Evolutionary conservation across 768 basidiomycete species (phyloP), one percentile per base, ranked within the genome.

Genomic region (Cystofilobasidium ferigula): DNA sequence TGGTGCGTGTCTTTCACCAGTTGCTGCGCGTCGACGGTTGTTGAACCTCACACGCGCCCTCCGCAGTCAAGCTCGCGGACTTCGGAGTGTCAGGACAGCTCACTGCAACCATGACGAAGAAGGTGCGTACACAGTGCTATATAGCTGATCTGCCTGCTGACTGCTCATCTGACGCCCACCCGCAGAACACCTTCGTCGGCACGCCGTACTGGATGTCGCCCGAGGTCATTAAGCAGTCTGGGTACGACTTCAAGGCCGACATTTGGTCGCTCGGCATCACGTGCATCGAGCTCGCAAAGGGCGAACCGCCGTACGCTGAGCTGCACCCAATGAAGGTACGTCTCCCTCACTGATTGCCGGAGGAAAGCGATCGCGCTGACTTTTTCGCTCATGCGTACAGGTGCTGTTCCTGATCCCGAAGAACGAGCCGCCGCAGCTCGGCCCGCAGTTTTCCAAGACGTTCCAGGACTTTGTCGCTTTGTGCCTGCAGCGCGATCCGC

Each of bases 151-250:
- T 42, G 22, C 40, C 14, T 18, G 22, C 42, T 35, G 28, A 40
- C n/a, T 22, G 38, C 4, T 5, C 32, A 16, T 6, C 22, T n/a
- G 7, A 14, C 45, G 1, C 58, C 47, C n/a, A 6, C n/a, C 7
- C 43, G 51, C 40, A 68, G 66, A 68, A 63, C 36, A 51, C 64
- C 40, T 72, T 71, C 48, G 71, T 72, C 54, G 73, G 73, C 5
- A 74, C 94, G 22, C 94, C 94, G 3, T 99, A 98, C 74, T 99
- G 95, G 95, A 99, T 99, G 95, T 91, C 90, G 9, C 95, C 95
- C 8, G 95, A 99, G 74, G 93, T 98, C 28, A 99, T 99, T 80
- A 98, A 98, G 76, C 95, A 99, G 78, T 94, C 91, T 64, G 95
- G 95, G 5, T 99, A 99, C 77, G 95, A 98, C 72, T 88, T 93